Evolutionary conservation across 2,329 filamentous ascomycete species (phyloP).

Genomic region (Capronia americana): DNA sequence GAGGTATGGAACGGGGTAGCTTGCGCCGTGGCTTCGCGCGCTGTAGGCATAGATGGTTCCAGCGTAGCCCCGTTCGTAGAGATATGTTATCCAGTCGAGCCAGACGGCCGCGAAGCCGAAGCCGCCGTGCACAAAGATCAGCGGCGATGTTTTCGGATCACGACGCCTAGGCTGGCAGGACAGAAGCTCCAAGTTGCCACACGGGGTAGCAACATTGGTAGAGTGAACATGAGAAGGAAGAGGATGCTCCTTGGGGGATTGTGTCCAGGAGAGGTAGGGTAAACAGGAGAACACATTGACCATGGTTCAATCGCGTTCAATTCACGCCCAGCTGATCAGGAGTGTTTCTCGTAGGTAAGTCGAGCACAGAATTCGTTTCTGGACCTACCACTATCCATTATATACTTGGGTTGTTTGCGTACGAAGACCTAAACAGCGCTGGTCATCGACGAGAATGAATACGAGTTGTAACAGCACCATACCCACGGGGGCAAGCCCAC

Average conservation of each 20-base stretch:
- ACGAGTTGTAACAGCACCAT: conserved; percentile 1
- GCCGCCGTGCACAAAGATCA: conserved; percentile 1
- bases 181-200: not conserved
- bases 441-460: not conserved
- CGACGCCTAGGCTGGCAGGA: not conserved
- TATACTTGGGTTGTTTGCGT: not conserved
- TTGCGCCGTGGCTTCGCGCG: not conserved
- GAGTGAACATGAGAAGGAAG: not conserved
- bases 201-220: not conserved
- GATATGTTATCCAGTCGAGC: not conserved
- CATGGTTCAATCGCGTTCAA: not conserved
- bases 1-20: not conserved
- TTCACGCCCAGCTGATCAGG: not conserved
- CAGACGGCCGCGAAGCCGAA: conserved; percentile 1
- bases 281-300: not conserved
- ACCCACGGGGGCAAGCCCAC: not conserved
- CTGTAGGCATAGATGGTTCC: conserved; percentile 1
- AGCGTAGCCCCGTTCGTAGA: not conserved
- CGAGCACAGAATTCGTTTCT: not conserved
- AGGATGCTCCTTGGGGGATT: not conserved
- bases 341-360: not conserved
- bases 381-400: not conserved
- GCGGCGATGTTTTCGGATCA: not conserved
- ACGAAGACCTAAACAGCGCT: not conserved
- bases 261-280: conserved; percentile 3